Evolutionary conservation across 306 rosid species (phyloP).

Genomic region (Aeschynomene evenia): DNA sequence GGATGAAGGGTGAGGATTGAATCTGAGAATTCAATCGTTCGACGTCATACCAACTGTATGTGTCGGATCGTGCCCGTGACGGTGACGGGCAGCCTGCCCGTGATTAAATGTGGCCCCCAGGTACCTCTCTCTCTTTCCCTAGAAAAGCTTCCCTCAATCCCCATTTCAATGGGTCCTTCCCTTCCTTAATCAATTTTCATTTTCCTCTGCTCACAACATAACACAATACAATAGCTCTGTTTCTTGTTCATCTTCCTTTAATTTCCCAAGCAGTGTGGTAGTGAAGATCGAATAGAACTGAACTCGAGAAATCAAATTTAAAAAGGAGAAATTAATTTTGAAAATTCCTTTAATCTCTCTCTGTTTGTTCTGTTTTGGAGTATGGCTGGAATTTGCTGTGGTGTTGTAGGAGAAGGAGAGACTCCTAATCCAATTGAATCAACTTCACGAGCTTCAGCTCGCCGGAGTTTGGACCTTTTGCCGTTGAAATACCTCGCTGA

Average conservation of each 20-base stretch:
- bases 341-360: no score
- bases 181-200: no score
- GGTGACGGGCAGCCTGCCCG: constrained; percentile 79
- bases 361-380: no score
- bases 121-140: constrained; percentile 24
- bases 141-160: constrained; percentile 36
- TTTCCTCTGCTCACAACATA: no score
- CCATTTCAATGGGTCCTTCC: constrained; percentile 23
- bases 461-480: constrained; percentile 52
- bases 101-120: constrained; percentile 61
- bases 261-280: no score
- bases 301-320: no score
- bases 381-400: constrained; percentile 82
- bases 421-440: constrained; percentile 46
- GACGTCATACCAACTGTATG: constrained; percentile 79
- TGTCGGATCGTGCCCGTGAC: constrained; percentile 75
- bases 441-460: constrained; percentile 34
- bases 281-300: no score
- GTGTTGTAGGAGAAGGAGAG: constrained; percentile 65
- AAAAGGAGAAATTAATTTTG: no score
- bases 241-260: no score
- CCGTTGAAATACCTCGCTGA: constrained; percentile 48
- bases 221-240: no score
- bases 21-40: constrained; percentile 35
- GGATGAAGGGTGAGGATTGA: constrained; percentile 35